Evolutionary conservation across 1,284 basidiomycete species (phyloP).

Genomic region (Gymnopus androsaceus): DNA sequence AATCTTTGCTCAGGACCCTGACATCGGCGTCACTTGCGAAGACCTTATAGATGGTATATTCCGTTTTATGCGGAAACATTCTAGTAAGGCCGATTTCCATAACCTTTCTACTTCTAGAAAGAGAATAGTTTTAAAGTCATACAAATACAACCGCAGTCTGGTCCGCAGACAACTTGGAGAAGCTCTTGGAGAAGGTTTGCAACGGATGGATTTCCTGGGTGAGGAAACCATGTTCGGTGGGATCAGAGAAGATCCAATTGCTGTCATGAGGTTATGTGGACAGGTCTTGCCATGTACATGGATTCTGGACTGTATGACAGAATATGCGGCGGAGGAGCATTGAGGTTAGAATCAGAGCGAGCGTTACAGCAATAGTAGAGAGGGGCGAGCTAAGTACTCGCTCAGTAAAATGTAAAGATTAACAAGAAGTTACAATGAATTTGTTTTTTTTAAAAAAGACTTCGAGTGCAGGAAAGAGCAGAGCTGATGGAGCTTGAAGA

Average conservation of each 20-base stretch:
- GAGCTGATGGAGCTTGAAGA: background rate
- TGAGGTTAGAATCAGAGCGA: no score
- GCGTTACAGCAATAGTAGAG: no score
- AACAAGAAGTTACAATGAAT: no score
- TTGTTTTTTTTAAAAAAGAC: no score
- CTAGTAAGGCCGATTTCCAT: conserved; percentile 54
- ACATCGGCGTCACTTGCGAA: conserved; percentile 68
- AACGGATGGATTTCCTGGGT: conserved; percentile 64
- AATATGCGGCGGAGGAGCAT: no score
- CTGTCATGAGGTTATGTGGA: conserved; percentile 46
- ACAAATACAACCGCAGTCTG: conserved; percentile 68
- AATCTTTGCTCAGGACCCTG: conserved; percentile 48
- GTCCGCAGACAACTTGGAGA: conserved; percentile 49
- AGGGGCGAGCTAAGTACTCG: no score
- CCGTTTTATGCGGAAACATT: conserved; percentile 48
- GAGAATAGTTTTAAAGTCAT: conserved; percentile 48
- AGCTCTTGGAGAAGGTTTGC: conserved; percentile 70
- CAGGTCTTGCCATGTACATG: conserved; percentile 59
- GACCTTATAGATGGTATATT: conserved; percentile 66
- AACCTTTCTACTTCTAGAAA: conserved; percentile 36
- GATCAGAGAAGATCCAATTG: conserved; percentile 45
- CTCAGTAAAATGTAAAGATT: no score
- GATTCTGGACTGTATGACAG: conserved; percentile 53
- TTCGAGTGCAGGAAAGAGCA: background rate
- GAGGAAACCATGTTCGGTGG: conserved; percentile 62